Evolutionary conservation across 495 filamentous ascomycete species (phyloP).

Genomic region (Talaromyces trachyspermus): DNA sequence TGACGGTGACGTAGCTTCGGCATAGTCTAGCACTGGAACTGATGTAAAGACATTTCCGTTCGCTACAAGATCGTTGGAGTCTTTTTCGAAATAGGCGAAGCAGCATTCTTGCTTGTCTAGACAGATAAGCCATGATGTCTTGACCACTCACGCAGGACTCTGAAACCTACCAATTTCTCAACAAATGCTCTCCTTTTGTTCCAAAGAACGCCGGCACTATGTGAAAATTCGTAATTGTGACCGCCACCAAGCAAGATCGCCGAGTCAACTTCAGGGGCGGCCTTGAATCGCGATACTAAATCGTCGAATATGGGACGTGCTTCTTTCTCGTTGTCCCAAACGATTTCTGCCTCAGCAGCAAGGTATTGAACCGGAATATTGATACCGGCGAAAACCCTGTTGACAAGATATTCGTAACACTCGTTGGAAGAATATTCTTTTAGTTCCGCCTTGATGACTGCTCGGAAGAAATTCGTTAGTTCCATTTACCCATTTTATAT

Average conservation of each 20-base stretch:
- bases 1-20: conserved; percentile 49
- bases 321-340: conserved; percentile 6
- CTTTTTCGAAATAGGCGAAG: background rate
- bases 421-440: conserved; percentile 1
- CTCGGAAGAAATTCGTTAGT: background rate
- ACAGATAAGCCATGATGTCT: background rate
- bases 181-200: conserved; percentile 4
- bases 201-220: background rate
- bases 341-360: background rate
- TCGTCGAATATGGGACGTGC: conserved; percentile 1
- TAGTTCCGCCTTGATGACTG: conserved; percentile 2
- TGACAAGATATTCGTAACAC: conserved; percentile 2
- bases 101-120: background rate
- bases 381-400: background rate
- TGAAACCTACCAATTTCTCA: conserved; percentile 1
- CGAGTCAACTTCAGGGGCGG: background rate
- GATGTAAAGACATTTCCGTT: conserved; percentile 49
- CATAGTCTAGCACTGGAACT: conserved; percentile 76
- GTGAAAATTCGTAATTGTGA: conserved; percentile 8
- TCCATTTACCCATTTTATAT: too few relatives aligned
- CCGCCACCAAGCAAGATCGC: conserved; percentile 5
- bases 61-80: conserved; percentile 13
- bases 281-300: conserved; percentile 1
- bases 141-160: background rate
- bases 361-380: conserved; percentile 4